Base-by-base conservation (phyloP, 2,329 filamentous ascomycete species). In the Diaporthe vaccinii region DNA sequence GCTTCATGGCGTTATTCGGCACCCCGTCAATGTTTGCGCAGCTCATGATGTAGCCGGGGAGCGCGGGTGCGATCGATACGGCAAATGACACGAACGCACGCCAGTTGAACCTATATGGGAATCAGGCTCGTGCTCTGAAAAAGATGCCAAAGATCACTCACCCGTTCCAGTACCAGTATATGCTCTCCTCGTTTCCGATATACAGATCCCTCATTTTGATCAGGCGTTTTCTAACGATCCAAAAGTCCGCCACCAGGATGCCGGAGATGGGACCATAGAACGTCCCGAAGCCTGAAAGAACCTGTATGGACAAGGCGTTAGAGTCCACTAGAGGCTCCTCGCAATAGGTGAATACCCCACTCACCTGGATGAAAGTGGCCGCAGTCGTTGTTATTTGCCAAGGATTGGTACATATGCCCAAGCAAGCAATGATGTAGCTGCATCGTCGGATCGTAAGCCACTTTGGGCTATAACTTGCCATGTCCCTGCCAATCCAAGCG, bases 151-250 rank as follows among this genome's bases (percentile, higher is more conserved):
- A 12, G 12, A 5, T 17, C 9, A 72, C 72, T 74, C 9, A 75
- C 57, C 69, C 68, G 39, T 62, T 25, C 8, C 3, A 46, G 68
- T 76, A 78, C 78, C 78, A 78, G 72, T 79, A 79, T 70, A 79
- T 78, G 49, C 78, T 77, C n/a, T 57, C 72, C 15, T 76, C 75
- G 44, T 77, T 73, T 3, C 76, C 75, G 12, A 72, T 71, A 59
- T 79, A 79, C 17, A 79, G 59, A 41, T 79, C 77, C 12, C 77
- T 77, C 65, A 79, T 75, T 39, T 77, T 78, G 73, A 77, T 77
- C 22, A 74, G 70, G 39, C 76, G 75, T 34, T 68, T 73, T 28
- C 78, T 75, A 0, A 79, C 77, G 22, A 78, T 51, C 78, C 76
- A 77, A 58, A 77, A 79, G 51, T 78, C 78, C n/a, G 76, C 74